Conservation (phyloP, 345 rosid species). For the Draba incana region DNA sequence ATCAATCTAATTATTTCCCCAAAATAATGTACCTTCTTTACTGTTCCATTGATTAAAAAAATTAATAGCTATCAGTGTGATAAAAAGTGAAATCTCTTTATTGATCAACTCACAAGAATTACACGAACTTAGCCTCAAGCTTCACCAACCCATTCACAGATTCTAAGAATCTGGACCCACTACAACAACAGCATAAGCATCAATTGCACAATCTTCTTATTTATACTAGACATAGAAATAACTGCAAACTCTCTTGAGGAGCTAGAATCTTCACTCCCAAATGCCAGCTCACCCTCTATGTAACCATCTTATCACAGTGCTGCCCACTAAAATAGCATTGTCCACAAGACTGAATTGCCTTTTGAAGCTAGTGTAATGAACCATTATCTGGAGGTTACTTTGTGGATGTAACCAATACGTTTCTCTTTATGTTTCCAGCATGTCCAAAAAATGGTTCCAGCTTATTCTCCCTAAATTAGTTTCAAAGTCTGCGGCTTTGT, state of each 20-base stretch:
- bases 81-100: too few relatives aligned
- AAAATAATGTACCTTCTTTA: background rate
- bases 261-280: too few relatives aligned
- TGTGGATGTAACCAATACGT: background rate
- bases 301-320: too few relatives aligned
- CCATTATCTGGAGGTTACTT: background rate
- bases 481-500: background rate
- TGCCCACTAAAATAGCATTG: background rate
- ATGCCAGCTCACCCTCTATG: too few relatives aligned
- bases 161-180: too few relatives aligned
- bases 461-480: background rate
- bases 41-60: background rate
- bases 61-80: background rate
- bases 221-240: too few relatives aligned
- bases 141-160: too few relatives aligned
- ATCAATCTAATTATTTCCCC: background rate
- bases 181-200: too few relatives aligned
- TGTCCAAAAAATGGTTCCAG: background rate
- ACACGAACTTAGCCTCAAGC: too few relatives aligned
- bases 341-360: background rate
- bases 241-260: too few relatives aligned
- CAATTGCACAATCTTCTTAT: too few relatives aligned
- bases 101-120: too few relatives aligned
- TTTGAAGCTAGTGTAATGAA: background rate
- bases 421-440: background rate